These are phyloP conservation scores for Chlorella vulgaris DNA, from an alignment of 139 green algal genomes.

Conservation along the genomic window DNA sequence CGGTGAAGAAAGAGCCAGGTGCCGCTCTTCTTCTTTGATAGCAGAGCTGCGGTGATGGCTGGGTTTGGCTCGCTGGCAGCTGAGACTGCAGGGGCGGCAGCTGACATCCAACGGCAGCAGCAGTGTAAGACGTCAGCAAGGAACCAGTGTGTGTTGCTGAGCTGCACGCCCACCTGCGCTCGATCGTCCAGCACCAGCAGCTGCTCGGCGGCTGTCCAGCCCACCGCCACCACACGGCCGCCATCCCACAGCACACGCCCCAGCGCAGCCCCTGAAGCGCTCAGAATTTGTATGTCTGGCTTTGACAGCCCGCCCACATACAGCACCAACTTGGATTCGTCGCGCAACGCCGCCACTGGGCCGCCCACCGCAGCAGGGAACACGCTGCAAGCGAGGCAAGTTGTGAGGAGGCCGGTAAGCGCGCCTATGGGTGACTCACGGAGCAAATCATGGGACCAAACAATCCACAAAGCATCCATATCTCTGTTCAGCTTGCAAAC, in stretches of 20 bases:
- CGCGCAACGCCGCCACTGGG: slow-evolving; percentile 80
- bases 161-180: slow-evolving; percentile 50
- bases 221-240: slow-evolving; percentile 66
- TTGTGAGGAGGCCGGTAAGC: not conserved
- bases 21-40: too few relatives aligned
- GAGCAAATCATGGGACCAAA: not conserved
- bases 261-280: slow-evolving; percentile 54
- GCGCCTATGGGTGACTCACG: not conserved
- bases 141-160: too few relatives aligned
- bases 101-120: too few relatives aligned
- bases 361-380: slow-evolving; percentile 69
- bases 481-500: too few relatives aligned
- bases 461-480: too few relatives aligned
- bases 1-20: too few relatives aligned
- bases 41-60: too few relatives aligned
- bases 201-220: slow-evolving; percentile 74
- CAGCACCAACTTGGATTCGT: slow-evolving; percentile 82
- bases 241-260: slow-evolving; percentile 76
- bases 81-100: too few relatives aligned
- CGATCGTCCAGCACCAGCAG: slow-evolving; percentile 74
- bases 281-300: slow-evolving; percentile 65
- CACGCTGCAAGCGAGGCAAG: slow-evolving; percentile 9
- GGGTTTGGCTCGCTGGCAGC: too few relatives aligned
- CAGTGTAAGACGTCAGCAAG: too few relatives aligned
- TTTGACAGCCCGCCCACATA: slow-evolving; percentile 23